Evolutionary conservation across 495 filamentous ascomycete species (phyloP).

Genomic region (Opeltia flavorubescens): DNA sequence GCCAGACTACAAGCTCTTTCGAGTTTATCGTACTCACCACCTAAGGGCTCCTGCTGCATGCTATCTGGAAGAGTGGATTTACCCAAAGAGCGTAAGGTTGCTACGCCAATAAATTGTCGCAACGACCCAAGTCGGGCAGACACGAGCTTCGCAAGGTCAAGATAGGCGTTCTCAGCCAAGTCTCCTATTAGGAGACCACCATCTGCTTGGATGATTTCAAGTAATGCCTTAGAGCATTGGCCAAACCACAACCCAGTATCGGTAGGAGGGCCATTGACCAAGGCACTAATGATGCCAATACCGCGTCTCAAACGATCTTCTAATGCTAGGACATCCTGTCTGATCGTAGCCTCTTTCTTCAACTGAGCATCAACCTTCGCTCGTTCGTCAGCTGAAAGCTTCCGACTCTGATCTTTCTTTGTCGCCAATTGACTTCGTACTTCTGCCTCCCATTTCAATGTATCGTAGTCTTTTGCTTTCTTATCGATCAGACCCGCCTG

Average conservation of each 20-base stretch:
- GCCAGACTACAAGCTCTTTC: conserved; percentile 3
- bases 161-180: conserved; percentile 61
- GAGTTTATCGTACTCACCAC: conserved; percentile 23
- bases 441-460: conserved; percentile 92
- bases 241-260: conserved; percentile 80
- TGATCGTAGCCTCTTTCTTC: conserved; percentile 68
- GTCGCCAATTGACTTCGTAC: conserved; percentile 73
- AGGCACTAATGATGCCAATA: conserved; percentile 65
- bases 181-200: conserved; percentile 69
- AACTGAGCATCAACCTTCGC: conserved; percentile 84
- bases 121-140: conserved; percentile 61
- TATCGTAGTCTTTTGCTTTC: conserved; percentile 85
- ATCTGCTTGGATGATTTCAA: conserved; percentile 61
- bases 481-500: conserved; percentile 55
- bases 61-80: conserved; percentile 55
- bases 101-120: conserved; percentile 71
- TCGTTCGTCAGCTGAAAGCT: conserved; percentile 77
- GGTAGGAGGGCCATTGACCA: conserved; percentile 73
- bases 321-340: conserved; percentile 49
- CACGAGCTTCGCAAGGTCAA: conserved; percentile 59
- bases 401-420: conserved; percentile 86
- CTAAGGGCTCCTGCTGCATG: conserved; percentile 63
- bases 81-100: conserved; percentile 65
- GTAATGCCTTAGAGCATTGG: conserved; percentile 51
- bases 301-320: conserved; percentile 61